These are phyloP conservation scores for Backusella psychrophila DNA, from an alignment of 192 early-diverging fungal genomes.

Conservation along the genomic window DNA sequence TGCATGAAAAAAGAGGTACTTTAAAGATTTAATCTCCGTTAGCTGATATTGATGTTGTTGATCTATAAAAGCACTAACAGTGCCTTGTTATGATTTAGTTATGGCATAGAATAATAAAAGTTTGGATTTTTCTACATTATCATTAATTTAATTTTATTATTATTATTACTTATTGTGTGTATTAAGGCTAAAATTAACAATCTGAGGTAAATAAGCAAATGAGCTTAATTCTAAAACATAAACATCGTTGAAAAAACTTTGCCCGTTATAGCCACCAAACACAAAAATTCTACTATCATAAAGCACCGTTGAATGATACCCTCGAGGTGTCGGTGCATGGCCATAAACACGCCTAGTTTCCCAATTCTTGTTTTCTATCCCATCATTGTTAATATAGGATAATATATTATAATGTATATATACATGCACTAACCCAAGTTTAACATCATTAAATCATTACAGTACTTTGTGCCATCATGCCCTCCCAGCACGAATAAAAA, in stretches of 20 bases:
- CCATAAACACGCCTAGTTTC: slow-evolving; percentile 71
- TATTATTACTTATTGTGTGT: slow-evolving; percentile 3
- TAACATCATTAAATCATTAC: slow-evolving; percentile 73
- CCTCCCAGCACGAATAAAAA: slow-evolving; percentile 88
- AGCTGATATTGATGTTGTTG: too few relatives aligned
- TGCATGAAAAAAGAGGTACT: too few relatives aligned
- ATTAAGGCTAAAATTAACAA: slow-evolving; percentile 61
- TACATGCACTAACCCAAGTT: slow-evolving; percentile 56
- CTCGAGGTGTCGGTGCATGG: slow-evolving; percentile 59
- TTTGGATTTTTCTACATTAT: too few relatives aligned
- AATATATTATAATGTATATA: neutral
- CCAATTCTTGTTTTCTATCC: slow-evolving; percentile 73
- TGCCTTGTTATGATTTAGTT: too few relatives aligned
- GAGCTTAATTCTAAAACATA: slow-evolving; percentile 78
- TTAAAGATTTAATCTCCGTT: too few relatives aligned
- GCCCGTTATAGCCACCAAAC: slow-evolving; percentile 85
- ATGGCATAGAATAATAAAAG: too few relatives aligned
- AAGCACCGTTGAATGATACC: slow-evolving; percentile 78
- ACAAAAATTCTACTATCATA: slow-evolving; percentile 77
- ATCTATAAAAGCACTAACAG: too few relatives aligned
- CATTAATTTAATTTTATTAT: neutral
- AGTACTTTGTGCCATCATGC: slow-evolving; percentile 80
- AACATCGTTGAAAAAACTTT: slow-evolving; percentile 78
- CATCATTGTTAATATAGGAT: neutral
- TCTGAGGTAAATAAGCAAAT: slow-evolving; percentile 84